These are phyloP conservation scores for Kurtzmaniella natalensis DNA, from an alignment of 1,139 yeast genomes.

Conservation along the genomic window DNA sequence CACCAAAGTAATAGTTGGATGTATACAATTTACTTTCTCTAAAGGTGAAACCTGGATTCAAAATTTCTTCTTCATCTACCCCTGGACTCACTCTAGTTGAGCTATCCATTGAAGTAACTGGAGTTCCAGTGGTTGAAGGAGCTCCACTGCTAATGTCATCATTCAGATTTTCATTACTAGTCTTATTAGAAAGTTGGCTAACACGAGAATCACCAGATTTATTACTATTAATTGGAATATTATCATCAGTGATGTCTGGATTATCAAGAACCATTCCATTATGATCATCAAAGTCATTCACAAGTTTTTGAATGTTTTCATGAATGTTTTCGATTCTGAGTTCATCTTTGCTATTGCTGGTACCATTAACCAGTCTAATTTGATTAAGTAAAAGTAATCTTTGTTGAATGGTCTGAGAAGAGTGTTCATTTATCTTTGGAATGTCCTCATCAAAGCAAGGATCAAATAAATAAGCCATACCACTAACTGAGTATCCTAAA, in stretches of 20 bases:
- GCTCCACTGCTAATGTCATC: not conserved
- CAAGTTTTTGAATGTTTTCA: conserved; percentile 34
- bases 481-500: conserved; percentile 62
- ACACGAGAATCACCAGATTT: conserved; percentile 7
- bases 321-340: conserved; percentile 27
- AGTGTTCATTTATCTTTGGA: conserved; percentile 31
- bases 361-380: conserved; percentile 21
- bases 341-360: conserved; percentile 19
- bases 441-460: conserved; percentile 53
- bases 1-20: conserved; percentile 54
- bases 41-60: conserved; percentile 48
- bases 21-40: conserved; percentile 59
- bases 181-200: not conserved
- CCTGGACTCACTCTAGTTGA: conserved; percentile 40
- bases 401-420: conserved; percentile 32
- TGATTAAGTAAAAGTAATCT: conserved; percentile 30
- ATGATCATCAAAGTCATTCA: conserved; percentile 31
- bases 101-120: conserved; percentile 21
- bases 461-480: conserved; percentile 73
- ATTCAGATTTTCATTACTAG: conserved; percentile 2
- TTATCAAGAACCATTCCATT: conserved; percentile 14
- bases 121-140: conserved; percentile 6
- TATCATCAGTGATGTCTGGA: conserved; percentile 23
- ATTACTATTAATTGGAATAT: conserved; percentile 15
- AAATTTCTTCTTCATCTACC: conserved; percentile 40